These are phyloP conservation scores for Ceratobasidium sp. DNA, from an alignment of 1,284 basidiomycete genomes.

Conservation along the genomic window DNA sequence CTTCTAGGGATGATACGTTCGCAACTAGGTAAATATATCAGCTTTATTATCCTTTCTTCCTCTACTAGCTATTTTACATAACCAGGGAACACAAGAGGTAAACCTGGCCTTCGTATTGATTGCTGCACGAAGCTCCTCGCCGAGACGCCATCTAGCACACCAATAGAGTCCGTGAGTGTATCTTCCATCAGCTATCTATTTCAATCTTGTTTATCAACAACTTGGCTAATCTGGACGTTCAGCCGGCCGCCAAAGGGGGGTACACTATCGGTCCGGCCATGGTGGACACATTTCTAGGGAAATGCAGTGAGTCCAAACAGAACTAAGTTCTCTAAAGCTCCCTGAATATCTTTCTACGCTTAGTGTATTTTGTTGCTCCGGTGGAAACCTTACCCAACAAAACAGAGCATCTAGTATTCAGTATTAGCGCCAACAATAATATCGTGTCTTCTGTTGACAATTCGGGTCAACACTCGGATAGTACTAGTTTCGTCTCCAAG, in stretches of 20 bases:
- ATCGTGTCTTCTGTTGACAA: neutral
- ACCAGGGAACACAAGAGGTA: neutral
- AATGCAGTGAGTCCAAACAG: neutral
- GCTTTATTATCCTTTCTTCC: neutral
- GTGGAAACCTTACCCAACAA: neutral
- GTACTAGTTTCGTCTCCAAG: neutral
- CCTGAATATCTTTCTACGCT: neutral
- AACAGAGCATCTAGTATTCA: neutral
- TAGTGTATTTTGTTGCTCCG: slow-evolving; percentile 4
- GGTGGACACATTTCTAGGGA: neutral
- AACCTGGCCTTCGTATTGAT: slow-evolving; percentile 8
- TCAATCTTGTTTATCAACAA: too few relatives aligned
- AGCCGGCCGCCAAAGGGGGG: neutral
- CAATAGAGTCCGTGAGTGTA: slow-evolving; percentile 6
- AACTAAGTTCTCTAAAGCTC: neutral
- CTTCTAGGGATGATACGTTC: neutral
- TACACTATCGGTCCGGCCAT: neutral
- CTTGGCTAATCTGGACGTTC: neutral
- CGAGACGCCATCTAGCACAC: neutral
- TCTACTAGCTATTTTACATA: neutral
- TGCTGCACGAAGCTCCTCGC: slow-evolving; percentile 1
- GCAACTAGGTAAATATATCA: neutral
- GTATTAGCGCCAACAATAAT: neutral
- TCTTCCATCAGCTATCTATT: too few relatives aligned
- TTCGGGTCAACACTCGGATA: neutral